Evolutionary conservation across 805 yeast species (phyloP).

Genomic region (Yarrowia porcina): DNA sequence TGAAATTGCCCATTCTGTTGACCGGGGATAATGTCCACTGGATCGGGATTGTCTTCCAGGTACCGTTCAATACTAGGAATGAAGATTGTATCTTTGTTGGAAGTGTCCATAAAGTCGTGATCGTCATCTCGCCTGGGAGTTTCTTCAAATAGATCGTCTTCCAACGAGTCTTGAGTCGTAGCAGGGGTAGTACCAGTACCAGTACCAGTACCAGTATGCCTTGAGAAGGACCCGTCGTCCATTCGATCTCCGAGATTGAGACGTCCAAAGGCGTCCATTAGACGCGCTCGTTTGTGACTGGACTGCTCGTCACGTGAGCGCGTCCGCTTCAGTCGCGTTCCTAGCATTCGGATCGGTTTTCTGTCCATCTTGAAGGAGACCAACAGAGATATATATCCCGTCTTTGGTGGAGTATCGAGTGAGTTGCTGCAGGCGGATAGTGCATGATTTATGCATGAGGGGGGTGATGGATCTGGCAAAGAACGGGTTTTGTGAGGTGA

Average conservation of each 20-base stretch:
- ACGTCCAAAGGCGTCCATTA: constrained; percentile 18
- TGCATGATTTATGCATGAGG: neutral
- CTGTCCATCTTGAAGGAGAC: neutral
- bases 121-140: neutral
- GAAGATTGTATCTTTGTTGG: constrained; percentile 30
- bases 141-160: constrained; percentile 1
- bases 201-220: too few species aligned
- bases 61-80: constrained; percentile 33
- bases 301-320: constrained; percentile 1
- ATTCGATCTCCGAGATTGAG: neutral
- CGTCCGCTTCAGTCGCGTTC: constrained; percentile 16
- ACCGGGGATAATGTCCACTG: neutral
- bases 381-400: neutral
- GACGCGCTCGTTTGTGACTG: neutral
- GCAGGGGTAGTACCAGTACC: too few species aligned
- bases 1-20: constrained; percentile 7
- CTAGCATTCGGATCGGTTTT: constrained; percentile 16
- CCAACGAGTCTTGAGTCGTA: neutral
- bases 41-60: constrained; percentile 27
- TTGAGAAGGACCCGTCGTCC: neutral
- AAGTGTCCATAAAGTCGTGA: constrained; percentile 30
- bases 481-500: too few species aligned
- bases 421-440: constrained; percentile 22
- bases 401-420: neutral
- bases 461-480: neutral